Percentiles rank a stretch among this genome's conserved stretches.
Conservation (phyloP, 257 asterid genomes). For the Plantago ovata region DNA sequence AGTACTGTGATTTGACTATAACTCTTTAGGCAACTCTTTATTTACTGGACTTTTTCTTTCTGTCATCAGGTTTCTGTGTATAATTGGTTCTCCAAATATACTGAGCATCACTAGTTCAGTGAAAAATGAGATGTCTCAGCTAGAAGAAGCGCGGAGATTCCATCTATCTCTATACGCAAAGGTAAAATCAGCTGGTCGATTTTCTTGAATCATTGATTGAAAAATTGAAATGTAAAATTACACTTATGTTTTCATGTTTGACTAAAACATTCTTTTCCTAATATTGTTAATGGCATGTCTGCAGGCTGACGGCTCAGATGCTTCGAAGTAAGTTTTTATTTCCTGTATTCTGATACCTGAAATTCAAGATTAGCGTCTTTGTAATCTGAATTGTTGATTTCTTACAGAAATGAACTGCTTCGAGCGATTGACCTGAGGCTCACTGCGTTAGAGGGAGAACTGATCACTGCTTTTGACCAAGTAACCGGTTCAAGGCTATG, state of each 20-base stretch:
- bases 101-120: constrained; percentile 41
- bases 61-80: constrained; percentile 57
- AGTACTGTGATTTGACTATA: constrained; percentile 13
- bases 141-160: constrained; percentile 76
- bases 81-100: constrained; percentile 58
- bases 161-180: constrained; percentile 69
- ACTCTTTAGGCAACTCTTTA: constrained; percentile 13
- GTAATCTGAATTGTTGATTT: constrained; percentile 21
- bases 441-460: constrained; percentile 55
- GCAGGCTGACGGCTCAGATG: constrained; percentile 65
- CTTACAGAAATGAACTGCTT: constrained; percentile 72
- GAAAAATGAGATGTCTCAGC: constrained; percentile 79
- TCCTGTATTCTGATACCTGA: constrained; percentile 20
- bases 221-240: constrained; percentile 19
- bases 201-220: constrained; percentile 14
- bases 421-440: constrained; percentile 88
- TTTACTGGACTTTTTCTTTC: constrained; percentile 19
- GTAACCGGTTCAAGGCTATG: constrained; percentile 57
- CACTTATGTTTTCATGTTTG: constrained; percentile 9
- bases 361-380: constrained; percentile 14
- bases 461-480: constrained; percentile 55
- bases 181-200: constrained; percentile 39
- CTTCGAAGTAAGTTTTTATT: constrained; percentile 68
- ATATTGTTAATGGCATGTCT: constrained; percentile 28
- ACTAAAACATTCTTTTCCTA: constrained; percentile 36